A percentile compares a stretch with the other conserved stretches of the same genome.
Evolutionary conservation across 805 yeast genomes (phyloP).

Genomic region (Pichia membranifaciens): DNA sequence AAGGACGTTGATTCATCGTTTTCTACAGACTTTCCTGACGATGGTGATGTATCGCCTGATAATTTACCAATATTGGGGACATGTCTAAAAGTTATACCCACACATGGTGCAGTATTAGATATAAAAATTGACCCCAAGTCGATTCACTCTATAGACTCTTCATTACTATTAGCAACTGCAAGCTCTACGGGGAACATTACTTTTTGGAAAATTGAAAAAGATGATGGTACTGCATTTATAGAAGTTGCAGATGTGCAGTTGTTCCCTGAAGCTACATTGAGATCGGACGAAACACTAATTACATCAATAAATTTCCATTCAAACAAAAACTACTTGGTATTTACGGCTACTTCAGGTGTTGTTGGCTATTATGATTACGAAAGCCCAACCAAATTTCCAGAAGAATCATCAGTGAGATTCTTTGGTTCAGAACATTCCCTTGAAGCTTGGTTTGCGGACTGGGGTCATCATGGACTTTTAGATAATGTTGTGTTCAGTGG

Average conservation of each 20-base stretch:
- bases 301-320: conserved; percentile 63
- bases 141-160: conserved; percentile 29
- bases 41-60: conserved; percentile 1
- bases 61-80: background rate
- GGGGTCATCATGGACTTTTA: conserved; percentile 51
- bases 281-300: conserved; percentile 38
- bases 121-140: conserved; percentile 52
- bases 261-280: conserved; percentile 33
- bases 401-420: conserved; percentile 18
- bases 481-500: conserved; percentile 68
- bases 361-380: conserved; percentile 28
- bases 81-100: conserved; percentile 21
- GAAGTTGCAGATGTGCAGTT: conserved; percentile 35
- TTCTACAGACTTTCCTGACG: conserved; percentile 9
- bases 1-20: background rate
- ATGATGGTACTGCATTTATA: conserved; percentile 18
- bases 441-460: conserved; percentile 87
- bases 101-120: conserved; percentile 70
- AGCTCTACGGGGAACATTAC: conserved; percentile 77
- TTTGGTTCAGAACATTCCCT: conserved; percentile 46
- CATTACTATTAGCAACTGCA: conserved; percentile 45
- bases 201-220: conserved; percentile 47
- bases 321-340: conserved; percentile 33
- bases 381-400: conserved; percentile 14
- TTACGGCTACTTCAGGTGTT: conserved; percentile 68